Evolutionary conservation across 108 stramenopile species (phyloP).

Genomic region (Fragilariopsis cylindrus): DNA sequence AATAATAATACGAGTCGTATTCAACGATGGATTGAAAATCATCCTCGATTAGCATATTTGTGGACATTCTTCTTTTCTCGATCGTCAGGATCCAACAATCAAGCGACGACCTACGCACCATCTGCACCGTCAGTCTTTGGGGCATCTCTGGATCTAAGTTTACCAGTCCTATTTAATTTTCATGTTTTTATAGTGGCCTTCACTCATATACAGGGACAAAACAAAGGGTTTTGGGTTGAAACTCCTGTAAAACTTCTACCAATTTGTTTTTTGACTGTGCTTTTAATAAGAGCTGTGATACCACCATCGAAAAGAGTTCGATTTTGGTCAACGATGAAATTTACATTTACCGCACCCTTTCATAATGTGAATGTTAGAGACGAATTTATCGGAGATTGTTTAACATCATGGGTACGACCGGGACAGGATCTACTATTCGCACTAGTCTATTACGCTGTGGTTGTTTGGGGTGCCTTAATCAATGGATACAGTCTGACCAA

Average conservation of each 20-base stretch:
- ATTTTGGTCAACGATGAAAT: conserved; percentile 79
- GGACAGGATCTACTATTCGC: conserved; percentile 81
- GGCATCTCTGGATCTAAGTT: conserved; percentile 78
- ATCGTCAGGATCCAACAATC: conserved; percentile 36
- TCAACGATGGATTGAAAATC: conserved; percentile 44
- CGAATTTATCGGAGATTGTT: conserved; percentile 77
- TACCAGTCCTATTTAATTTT: conserved; percentile 89
- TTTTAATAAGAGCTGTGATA: conserved; percentile 66
- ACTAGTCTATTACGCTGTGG: conserved; percentile 68
- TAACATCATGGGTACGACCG: conserved; percentile 80
- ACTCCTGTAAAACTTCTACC: conserved; percentile 77
- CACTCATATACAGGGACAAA: conserved; percentile 50
- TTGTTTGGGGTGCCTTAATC: conserved; percentile 63
- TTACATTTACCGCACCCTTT: conserved; percentile 65
- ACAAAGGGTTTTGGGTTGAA: conserved; percentile 38
- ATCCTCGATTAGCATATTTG: conserved; percentile 40
- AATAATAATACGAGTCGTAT: conserved; percentile 2
- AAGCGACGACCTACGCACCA: conserved; percentile 71
- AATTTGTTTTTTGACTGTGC: conserved; percentile 73
- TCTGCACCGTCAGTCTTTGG: conserved; percentile 83
- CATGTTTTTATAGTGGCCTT: conserved; percentile 79
- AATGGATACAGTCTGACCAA: conserved; percentile 58
- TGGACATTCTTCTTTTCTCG: conserved; percentile 55
- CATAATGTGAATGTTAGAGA: conserved; percentile 72
- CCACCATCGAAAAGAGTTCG: conserved; percentile 65